Evolutionary conservation across 805 yeast genomes (phyloP).

Genomic region (Lipomyces sp.): DNA sequence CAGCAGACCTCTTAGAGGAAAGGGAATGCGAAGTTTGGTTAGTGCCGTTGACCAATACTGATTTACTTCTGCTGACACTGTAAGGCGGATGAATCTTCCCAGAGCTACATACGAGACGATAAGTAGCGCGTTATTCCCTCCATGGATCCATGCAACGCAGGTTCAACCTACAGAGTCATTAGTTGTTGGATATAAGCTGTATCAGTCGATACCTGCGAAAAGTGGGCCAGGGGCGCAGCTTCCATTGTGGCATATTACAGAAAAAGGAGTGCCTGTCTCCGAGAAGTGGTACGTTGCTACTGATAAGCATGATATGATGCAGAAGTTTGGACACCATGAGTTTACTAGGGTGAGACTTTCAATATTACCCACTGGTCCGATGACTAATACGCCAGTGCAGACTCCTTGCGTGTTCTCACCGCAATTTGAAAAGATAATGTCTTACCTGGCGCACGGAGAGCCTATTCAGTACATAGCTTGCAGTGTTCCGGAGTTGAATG

Average conservation of each 20-base stretch:
- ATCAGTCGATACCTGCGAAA: neutral
- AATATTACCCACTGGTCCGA: neutral
- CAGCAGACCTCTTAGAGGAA: constrained; percentile 12
- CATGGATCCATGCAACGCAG: neutral
- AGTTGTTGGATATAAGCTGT: neutral
- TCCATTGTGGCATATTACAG: neutral
- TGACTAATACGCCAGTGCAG: neutral
- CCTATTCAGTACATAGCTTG: constrained; percentile 8
- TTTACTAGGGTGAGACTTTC: neutral
- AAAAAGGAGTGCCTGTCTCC: neutral
- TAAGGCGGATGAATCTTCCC: neutral
- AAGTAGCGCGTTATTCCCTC: neutral
- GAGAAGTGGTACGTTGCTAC: constrained; percentile 1
- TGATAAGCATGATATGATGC: neutral
- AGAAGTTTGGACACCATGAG: neutral
- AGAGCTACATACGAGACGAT: neutral
- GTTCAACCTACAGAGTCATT: neutral
- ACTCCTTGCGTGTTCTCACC: neutral
- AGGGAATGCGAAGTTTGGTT: constrained; percentile 3
- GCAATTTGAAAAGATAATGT: constrained; percentile 5
- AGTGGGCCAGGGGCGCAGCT: neutral
- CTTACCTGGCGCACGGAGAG: constrained; percentile 8
- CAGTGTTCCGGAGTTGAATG: constrained; percentile 5
- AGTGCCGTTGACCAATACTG: neutral
- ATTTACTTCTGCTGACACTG: neutral